Evolutionary conservation across 2,329 filamentous ascomycete genomes (phyloP).

Genomic region (Trichoderma citrinoviride): DNA sequence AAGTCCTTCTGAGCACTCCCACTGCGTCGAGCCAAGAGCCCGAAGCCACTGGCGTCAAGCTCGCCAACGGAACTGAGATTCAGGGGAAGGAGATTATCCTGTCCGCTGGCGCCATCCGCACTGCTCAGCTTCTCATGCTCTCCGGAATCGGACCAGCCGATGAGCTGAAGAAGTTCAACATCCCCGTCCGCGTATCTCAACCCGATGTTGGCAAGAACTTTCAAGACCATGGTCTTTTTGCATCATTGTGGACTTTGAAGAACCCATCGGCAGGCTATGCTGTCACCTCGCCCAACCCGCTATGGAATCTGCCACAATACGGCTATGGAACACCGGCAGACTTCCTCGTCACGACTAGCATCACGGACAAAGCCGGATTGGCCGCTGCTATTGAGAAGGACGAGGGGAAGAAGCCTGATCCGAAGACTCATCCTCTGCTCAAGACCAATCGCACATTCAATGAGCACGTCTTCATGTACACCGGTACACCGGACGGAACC

Average conservation of each 20-base stretch:
- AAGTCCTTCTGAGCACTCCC: slow-evolving; percentile 24
- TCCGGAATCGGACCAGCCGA: slow-evolving; percentile 45
- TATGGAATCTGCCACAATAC: slow-evolving; percentile 39
- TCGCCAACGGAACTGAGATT: slow-evolving; percentile 29
- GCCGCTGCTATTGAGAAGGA: slow-evolving; percentile 35
- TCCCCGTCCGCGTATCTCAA: slow-evolving; percentile 27
- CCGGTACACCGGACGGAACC: slow-evolving; percentile 26
- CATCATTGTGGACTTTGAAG: slow-evolving; percentile 34
- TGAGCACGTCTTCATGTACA: slow-evolving; percentile 26
- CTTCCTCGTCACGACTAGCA: slow-evolving; percentile 35
- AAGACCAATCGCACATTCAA: slow-evolving; percentile 24
- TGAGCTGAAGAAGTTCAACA: slow-evolving; percentile 41
- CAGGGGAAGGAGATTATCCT: slow-evolving; percentile 44
- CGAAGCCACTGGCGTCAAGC: slow-evolving; percentile 27
- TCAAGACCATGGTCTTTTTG: slow-evolving; percentile 30
- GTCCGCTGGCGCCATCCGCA: slow-evolving; percentile 48
- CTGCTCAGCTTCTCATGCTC: slow-evolving; percentile 50
- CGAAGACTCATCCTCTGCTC: slow-evolving; percentile 36
- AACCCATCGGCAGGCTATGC: slow-evolving; percentile 35
- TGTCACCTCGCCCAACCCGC: slow-evolving; percentile 35
- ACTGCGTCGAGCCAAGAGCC: neutral
- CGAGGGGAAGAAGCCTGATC: slow-evolving; percentile 33
- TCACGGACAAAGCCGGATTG: slow-evolving; percentile 31
- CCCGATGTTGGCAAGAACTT: slow-evolving; percentile 49
- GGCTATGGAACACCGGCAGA: slow-evolving; percentile 37